Evolutionary conservation across 148 eudicot species (phyloP).

Genomic region (Talinum fruticosum): DNA sequence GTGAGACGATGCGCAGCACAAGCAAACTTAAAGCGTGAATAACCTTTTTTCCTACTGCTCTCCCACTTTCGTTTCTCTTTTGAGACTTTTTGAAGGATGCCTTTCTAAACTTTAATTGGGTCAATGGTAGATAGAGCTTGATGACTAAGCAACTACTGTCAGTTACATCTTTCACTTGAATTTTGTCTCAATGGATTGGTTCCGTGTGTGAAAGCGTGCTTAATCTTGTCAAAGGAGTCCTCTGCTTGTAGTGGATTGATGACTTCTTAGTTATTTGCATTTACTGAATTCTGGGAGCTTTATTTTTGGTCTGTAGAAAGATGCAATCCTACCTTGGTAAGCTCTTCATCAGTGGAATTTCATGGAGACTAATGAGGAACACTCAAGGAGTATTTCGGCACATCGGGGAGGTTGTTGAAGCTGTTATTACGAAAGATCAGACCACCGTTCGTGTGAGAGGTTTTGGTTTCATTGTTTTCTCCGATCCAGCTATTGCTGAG

Average conservation of each 20-base stretch:
- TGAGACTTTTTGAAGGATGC: too few species aligned
- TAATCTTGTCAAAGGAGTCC: background rate
- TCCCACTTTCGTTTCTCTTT: too few species aligned
- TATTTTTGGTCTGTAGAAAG: slow-evolving; percentile 31
- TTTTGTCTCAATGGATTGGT: slow-evolving; percentile 10
- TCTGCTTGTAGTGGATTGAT: background rate
- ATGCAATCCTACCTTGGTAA: slow-evolving; percentile 88
- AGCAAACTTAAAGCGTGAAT: too few species aligned
- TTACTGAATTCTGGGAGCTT: slow-evolving; percentile 14
- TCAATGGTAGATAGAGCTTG: slow-evolving; percentile 23
- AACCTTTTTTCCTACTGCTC: too few species aligned
- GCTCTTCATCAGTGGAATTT: slow-evolving; percentile 76
- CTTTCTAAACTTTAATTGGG: slow-evolving; percentile 15
- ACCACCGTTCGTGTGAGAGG: slow-evolving; percentile 88
- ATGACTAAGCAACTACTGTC: background rate
- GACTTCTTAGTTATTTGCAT: background rate
- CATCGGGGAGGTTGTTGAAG: slow-evolving; percentile 75
- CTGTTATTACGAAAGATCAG: slow-evolving; percentile 89
- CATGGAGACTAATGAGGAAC: slow-evolving; percentile 85
- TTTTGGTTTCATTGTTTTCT: slow-evolving; percentile 78
- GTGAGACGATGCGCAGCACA: too few species aligned
- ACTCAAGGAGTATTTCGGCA: slow-evolving; percentile 71
- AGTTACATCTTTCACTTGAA: slow-evolving; percentile 16
- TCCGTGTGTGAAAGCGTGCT: slow-evolving; percentile 12
- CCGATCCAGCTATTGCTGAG: slow-evolving; percentile 73